A percentile compares a stretch with the other conserved stretches of the same genome.
Evolutionary conservation across 2,329 filamentous ascomycete genomes (phyloP).

Genomic region (Neofusicoccum parvum): DNA sequence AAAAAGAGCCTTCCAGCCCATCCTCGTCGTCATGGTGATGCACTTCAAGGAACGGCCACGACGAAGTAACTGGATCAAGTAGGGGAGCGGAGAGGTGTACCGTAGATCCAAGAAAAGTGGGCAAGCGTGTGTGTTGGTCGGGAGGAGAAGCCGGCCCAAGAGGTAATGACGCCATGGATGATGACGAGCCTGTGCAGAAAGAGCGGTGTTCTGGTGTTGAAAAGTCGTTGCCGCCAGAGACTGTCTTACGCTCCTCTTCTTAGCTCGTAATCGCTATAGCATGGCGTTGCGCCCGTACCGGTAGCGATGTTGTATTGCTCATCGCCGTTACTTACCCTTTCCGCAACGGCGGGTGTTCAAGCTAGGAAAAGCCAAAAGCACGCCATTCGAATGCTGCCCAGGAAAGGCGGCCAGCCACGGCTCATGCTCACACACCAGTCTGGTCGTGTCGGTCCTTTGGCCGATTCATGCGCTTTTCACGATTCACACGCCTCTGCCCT

Average conservation of each 20-base stretch:
- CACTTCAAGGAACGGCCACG: neutral
- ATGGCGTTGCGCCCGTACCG: neutral
- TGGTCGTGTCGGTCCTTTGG: neutral
- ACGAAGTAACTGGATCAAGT: neutral
- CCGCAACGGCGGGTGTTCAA: neutral
- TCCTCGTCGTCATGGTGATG: neutral
- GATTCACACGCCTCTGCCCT: neutral
- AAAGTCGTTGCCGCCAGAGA: slow-evolving; percentile 12
- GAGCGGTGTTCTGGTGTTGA: slow-evolving; percentile 6
- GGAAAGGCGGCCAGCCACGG: slow-evolving; percentile 10
- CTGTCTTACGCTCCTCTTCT: neutral
- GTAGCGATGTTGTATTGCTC: neutral
- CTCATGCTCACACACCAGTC: neutral
- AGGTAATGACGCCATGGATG: slow-evolving; percentile 14
- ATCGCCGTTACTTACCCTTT: neutral
- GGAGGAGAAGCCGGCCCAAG: neutral
- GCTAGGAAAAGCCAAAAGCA: slow-evolving; percentile 19
- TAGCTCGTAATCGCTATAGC: neutral
- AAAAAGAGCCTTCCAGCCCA: neutral
- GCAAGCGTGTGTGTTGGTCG: neutral
- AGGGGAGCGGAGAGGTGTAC: neutral
- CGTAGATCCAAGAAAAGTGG: neutral
- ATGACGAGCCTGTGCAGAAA: neutral
- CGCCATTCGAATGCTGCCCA: neutral
- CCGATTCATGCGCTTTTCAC: neutral